Percentiles rank a stretch among this genome's conserved stretches.
Evolutionary conservation across 2,329 filamentous ascomycete species (phyloP).

Genomic region (Pseudocercospora fijiensis): DNA sequence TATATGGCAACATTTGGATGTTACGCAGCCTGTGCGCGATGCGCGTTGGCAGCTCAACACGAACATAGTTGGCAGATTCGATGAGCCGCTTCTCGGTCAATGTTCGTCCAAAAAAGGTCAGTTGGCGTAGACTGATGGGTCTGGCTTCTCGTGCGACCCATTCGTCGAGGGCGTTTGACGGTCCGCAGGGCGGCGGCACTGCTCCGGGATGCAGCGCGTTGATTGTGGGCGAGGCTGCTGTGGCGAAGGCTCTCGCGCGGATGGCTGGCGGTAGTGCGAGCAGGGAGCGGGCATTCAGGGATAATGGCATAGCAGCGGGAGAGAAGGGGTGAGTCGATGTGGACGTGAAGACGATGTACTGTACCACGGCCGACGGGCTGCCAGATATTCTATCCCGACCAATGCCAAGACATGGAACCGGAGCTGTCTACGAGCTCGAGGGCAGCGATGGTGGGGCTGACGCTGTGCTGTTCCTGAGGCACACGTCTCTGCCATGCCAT

Average conservation of each 20-base stretch:
- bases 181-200: slow-evolving; percentile 56
- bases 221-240: slow-evolving; percentile 14
- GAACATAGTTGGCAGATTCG: slow-evolving; percentile 95
- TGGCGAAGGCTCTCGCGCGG: slow-evolving; percentile 22
- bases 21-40: slow-evolving; percentile 92
- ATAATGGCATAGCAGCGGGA: background rate
- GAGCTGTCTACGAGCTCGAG: background rate
- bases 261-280: slow-evolving; percentile 11
- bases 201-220: slow-evolving; percentile 15
- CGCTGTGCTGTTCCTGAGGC: background rate
- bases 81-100: slow-evolving; percentile 86
- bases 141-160: slow-evolving; percentile 91
- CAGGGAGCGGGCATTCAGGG: background rate
- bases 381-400: background rate
- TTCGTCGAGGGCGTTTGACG: slow-evolving; percentile 60
- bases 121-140: slow-evolving; percentile 92
- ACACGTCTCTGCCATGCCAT: slow-evolving; percentile 6
- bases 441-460: background rate
- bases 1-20: slow-evolving; percentile 94
- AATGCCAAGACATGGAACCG: background rate
- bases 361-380: background rate
- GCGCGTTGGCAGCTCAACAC: slow-evolving; percentile 85
- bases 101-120: slow-evolving; percentile 95
- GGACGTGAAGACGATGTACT: background rate
- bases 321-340: background rate